Evolutionary conservation across 2,329 filamentous ascomycete species (phyloP).

Genomic region (Aureobasidium sp.): DNA sequence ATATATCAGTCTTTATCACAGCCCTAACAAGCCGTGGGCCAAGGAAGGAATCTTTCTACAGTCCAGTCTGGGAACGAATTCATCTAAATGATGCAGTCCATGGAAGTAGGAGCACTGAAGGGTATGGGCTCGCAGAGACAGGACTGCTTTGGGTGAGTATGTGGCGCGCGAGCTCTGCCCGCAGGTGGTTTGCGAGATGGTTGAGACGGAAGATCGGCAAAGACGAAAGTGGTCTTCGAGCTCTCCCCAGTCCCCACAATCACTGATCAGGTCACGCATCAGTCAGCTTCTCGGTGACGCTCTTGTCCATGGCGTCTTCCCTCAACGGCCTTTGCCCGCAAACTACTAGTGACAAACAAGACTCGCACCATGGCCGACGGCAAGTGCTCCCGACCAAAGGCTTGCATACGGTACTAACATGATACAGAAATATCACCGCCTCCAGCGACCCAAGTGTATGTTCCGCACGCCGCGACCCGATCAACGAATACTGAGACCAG

Average conservation of each 20-base stretch:
- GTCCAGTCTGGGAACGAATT: background rate
- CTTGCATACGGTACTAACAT: background rate
- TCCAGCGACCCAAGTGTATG: constrained; percentile 36
- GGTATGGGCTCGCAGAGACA: background rate
- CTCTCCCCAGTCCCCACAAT: background rate
- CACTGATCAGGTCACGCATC: background rate
- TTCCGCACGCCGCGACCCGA: background rate
- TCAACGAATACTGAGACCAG: constrained; percentile 15
- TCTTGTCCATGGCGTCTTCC: background rate
- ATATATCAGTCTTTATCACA: background rate
- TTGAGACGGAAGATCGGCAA: background rate
- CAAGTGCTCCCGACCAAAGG: background rate
- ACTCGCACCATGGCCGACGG: constrained; percentile 1
- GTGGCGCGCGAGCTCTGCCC: background rate
- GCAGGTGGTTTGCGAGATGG: background rate
- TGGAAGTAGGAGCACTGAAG: no score
- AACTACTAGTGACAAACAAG: background rate
- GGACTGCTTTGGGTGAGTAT: background rate
- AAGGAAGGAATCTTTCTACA: background rate
- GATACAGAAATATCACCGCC: constrained; percentile 18
- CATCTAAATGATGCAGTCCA: background rate
- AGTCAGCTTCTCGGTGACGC: background rate
- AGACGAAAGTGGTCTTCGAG: background rate
- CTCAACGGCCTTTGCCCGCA: background rate
- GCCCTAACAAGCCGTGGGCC: background rate